Evolutionary conservation across 2,329 filamentous ascomycete species (phyloP), one percentile per base, ranked within the genome.

Genomic region (Teratosphaeriaceae sp.): DNA sequence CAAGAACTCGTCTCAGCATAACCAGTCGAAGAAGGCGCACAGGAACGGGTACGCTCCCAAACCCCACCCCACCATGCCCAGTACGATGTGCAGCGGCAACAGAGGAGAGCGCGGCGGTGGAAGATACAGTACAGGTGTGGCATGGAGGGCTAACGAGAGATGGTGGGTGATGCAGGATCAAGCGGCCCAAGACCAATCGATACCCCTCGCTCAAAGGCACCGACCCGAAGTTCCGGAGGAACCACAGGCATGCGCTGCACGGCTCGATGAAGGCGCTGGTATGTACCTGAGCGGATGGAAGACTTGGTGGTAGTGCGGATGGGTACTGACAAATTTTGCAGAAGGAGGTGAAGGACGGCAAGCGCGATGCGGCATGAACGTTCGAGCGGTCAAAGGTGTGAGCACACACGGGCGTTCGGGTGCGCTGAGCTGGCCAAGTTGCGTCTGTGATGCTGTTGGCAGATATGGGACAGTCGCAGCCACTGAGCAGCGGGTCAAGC

Each of bases 1-100:
- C 66, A 97, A 97, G 88, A 97, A 97, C 84, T 94, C 88, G 77
- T 96, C 90, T 67, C 90, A 97, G 81, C 88, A 96, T 79, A 96
- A 96, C 78, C 85, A 92, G 83, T 82, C 80, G 72, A 85, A 85
- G 79, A 98, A 98, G 86, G 89, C 88, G 76, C 92, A 98, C 84
- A 84, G 85, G 71, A 98, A 98, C 80, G 92, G 92, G 90, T 96
- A 84, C 65, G 84, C 76, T 24, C 15, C 19, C 41, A 35, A 39
- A 41, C 40, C 40, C 18, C 33, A 12, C 37, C 43, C 31, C 31
- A 31, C 34, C 48, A 38, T n/a, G n/a, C n/a, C 31, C 6, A 34
- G 11, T 7, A 15, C 31, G 11, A 34, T 6, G 31, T 13, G n/a
- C 40, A 20, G n/a, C 29, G 22, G 24, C 34, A 40, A 9, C 43